Percentiles rank a stretch among this genome's conserved stretches.
These are phyloP conservation scores for Fraxinus ornus DNA, from an alignment of 305 asterid genomes.

Conservation along the genomic window DNA sequence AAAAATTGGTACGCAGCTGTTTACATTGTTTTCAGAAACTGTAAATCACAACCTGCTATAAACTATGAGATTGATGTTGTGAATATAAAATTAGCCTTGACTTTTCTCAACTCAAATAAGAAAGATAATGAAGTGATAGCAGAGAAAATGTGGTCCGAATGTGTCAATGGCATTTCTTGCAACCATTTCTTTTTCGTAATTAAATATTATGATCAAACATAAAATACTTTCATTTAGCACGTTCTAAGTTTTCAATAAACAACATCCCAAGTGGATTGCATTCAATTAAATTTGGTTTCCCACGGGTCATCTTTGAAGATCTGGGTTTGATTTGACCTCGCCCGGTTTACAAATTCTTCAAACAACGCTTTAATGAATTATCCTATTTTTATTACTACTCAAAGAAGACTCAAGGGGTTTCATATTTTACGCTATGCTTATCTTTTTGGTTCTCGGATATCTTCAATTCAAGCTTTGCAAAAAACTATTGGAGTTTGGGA, in stretches of 20 bases:
- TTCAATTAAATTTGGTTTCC: neutral
- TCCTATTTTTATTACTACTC: neutral
- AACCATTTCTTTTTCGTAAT: neutral
- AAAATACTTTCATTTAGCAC: neutral
- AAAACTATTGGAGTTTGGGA: neutral
- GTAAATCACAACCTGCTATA: neutral
- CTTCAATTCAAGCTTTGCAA: neutral
- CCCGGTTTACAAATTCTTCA: constrained; percentile 1
- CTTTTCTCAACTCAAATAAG: neutral
- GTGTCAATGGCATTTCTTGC: neutral
- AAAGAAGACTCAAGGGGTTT: neutral
- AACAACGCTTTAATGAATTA: neutral
- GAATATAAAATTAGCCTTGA: neutral
- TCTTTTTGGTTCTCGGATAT: neutral
- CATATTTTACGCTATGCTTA: neutral
- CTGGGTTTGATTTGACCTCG: neutral
- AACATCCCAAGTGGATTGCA: neutral
- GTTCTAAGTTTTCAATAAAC: neutral
- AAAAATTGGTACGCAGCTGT: neutral
- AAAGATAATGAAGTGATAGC: neutral
- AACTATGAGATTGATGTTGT: neutral
- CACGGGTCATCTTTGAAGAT: neutral
- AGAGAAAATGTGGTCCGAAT: neutral
- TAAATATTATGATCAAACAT: neutral
- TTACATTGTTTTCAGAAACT: neutral